Conservation (phyloP, 2,329 filamentous ascomycete genomes). For the Aureobasidium uvarum region DNA sequence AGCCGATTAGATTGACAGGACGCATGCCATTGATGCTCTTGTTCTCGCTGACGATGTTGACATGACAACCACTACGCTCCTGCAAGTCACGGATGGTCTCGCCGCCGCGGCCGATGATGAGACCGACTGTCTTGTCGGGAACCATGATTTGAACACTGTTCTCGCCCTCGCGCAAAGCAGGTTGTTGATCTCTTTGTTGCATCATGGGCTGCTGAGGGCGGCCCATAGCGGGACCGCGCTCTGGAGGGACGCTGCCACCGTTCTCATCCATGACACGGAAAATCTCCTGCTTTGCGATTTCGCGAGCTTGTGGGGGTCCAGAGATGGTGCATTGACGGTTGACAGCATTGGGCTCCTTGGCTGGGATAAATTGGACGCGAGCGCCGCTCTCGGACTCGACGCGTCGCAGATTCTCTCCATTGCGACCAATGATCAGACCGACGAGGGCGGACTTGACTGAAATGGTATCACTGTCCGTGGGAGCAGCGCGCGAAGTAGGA, state of each 20-base stretch:
- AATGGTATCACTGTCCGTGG: constrained; percentile 76
- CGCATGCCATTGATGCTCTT: constrained; percentile 88
- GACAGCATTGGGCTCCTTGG: constrained; percentile 66
- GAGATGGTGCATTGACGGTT: constrained; percentile 84
- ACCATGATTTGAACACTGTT: constrained; percentile 93
- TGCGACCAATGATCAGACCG: constrained; percentile 84
- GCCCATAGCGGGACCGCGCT: constrained; percentile 14
- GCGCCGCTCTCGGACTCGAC: constrained; percentile 81
- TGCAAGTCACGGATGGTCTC: constrained; percentile 92
- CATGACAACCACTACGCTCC: constrained; percentile 88
- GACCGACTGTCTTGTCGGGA: constrained; percentile 83
- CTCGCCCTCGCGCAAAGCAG: constrained; percentile 70
- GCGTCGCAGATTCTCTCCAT: constrained; percentile 82
- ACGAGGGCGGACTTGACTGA: constrained; percentile 84
- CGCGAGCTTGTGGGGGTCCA: constrained; percentile 67
- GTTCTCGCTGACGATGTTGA: constrained; percentile 91
- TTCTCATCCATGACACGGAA: constrained; percentile 86
- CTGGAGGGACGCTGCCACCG: constrained; percentile 42
- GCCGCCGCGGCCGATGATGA: constrained; percentile 90
- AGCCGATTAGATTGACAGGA: constrained; percentile 86
- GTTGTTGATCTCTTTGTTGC: constrained; percentile 24
- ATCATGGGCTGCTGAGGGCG: constrained; percentile 3
- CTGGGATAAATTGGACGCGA: constrained; percentile 82
- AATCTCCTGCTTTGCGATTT: constrained; percentile 78
- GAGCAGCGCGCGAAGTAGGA: constrained; percentile 51